Evolutionary conservation across 2,329 filamentous ascomycete species (phyloP), one percentile per base, ranked within the genome.

Genomic region (Macrophomina pseudophaseolina): DNA sequence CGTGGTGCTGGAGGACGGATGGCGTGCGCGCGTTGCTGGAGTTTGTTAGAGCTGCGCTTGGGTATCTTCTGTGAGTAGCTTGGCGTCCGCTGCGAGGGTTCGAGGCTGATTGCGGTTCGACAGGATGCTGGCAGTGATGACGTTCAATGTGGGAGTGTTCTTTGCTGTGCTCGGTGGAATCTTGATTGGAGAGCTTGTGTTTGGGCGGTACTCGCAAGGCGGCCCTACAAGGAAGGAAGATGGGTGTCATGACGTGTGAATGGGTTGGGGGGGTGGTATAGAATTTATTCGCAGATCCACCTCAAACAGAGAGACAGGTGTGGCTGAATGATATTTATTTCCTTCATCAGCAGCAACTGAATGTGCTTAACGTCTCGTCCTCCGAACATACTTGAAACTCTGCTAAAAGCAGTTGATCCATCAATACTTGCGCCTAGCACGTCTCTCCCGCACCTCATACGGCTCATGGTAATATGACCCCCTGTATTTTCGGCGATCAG

Each of bases 41-140:
- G 56, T 74, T 74, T 48, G 35, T 66, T 8, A 67, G 74, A 38
- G 73, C 73, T 7, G 59, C 74, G 28, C 70, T 75, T 44, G 72
- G 74, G 14, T 75, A 76, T 63, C 67, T 74, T 54, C 58, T 76
- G 74, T 76, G 67, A 59, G 72, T 70, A 40, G 38, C 6, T 52
- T 40, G 6, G 35, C 8, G 38, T 40, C 7, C 14, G 23, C 14
- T 8, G 16, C 40, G 32, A 23, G 16, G 5, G 28, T 6, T 58
- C 46, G 38, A 3, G 35, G 16, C 49, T 58, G 59, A 65, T 6
- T 3, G 46, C 5, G 38, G 33, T 7, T 11, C 14, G 2, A 32
- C 38, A 75, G 74, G 2, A 76, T 76, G 74, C 66, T 75, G 8
- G 74, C 74, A 2, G 73, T 75, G 0, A 76, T 75, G 74, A 73